Evolutionary conservation across 23 red algal genomes (phyloP), one percentile per base, ranked within the genome.

Genomic region (Cyanidium caldarium): DNA sequence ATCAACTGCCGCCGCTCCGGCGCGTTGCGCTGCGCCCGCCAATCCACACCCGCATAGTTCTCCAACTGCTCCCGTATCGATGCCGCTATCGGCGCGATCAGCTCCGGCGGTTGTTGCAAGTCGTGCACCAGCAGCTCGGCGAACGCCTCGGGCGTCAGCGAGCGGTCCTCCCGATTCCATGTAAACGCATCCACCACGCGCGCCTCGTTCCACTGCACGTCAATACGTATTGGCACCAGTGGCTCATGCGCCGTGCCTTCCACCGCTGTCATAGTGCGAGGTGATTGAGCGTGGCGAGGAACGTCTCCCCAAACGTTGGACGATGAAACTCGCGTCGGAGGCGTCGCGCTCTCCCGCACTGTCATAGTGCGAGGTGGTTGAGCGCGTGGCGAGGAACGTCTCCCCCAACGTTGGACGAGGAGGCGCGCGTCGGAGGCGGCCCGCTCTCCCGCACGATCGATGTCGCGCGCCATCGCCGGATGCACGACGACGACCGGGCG

Each of bases 141-240:
- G 35, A 94, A 94, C 1, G 67, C 57, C 16, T 75, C 46, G 2
- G 82, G 82, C 31, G 87, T 78, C 16, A 82, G 67, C 25, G 70
- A 46, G 15, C 45, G 65, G 28, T 94, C 87, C 15, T 43, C 38
- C 7, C 70, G 58, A 39, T 74, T 76, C 87, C 87, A 94, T 28
- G 79, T 72, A 17, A 94, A 81, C 2, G 65, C 45, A 26, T 80
- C 77, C 21, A 93, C 57, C 44, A 77, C 72, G n/a, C 42, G 73
- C 33, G 29, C 34, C 40, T 73, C 80, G 39, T 81, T 73, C 14
- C 78, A 43, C 10, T 68, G 70, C 28, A 94, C 57, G 68, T 94
- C 87, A 12, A 94, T 67, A 40, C 81, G 75, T 41, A 94, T 94
- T n/a, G 87, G 87, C 35, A 94, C 68, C 15, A 94, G 76, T 17